phyloP scores from a whole-genome alignment of 179 eudicot genomes.

The Spinacia oleracea region DNA sequence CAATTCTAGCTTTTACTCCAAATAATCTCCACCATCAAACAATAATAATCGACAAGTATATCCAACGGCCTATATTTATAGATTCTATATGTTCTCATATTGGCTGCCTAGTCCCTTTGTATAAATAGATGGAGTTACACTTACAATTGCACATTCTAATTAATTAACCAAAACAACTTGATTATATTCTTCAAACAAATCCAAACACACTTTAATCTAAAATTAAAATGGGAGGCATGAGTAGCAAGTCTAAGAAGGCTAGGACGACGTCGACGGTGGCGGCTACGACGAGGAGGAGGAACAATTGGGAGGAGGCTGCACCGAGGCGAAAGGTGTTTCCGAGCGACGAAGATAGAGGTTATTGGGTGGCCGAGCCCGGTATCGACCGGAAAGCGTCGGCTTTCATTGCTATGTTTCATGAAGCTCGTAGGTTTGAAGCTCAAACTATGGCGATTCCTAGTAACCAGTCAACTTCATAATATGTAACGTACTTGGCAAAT shows the following conservation, averaged over 20 bases:
- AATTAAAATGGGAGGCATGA: constrained; percentile 21
- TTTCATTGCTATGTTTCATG: constrained; percentile 41
- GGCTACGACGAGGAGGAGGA: too few relatives aligned
- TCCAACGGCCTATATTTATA: constrained; percentile 30
- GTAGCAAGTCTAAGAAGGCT: constrained; percentile 26
- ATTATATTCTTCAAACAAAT: too few relatives aligned
- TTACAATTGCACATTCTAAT: not conserved
- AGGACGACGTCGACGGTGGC: too few relatives aligned
- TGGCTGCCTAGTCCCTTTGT: constrained; percentile 22
- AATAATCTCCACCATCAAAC: constrained; percentile 13
- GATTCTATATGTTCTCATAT: constrained; percentile 26
- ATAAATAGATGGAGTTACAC: constrained; percentile 26
- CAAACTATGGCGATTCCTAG: constrained; percentile 32
- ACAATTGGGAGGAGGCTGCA: constrained; percentile 24
- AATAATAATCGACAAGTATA: too few relatives aligned
- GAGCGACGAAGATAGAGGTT: constrained; percentile 49
- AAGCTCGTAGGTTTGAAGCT: constrained; percentile 32
- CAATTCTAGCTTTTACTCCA: too few relatives aligned
- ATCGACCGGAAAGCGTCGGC: constrained; percentile 37
- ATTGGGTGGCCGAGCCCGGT: constrained; percentile 48
- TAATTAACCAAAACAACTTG: constrained; percentile 18
- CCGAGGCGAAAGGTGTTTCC: constrained; percentile 33
- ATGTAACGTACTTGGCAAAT: too few relatives aligned
- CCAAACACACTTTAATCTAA: too few relatives aligned
- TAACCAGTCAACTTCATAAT: not conserved